phyloP scores from a whole-genome alignment of 2,329 filamentous ascomycete genomes.

The Amesomyces nigricolor region DNA sequence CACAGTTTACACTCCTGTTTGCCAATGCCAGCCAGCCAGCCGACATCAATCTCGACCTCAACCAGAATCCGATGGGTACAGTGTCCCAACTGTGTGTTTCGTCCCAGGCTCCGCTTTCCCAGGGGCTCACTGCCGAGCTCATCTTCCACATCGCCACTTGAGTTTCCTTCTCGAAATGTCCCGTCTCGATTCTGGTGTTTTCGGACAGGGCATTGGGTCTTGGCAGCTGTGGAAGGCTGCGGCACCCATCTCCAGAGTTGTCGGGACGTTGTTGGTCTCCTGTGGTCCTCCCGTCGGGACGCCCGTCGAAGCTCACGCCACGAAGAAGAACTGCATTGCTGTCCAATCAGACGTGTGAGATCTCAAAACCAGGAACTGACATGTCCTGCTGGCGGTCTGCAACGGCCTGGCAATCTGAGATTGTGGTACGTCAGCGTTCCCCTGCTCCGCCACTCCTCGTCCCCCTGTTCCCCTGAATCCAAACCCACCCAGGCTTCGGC shows the following conservation, averaged over 20 bases:
- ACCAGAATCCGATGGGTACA: too few species aligned
- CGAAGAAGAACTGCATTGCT: conserved; percentile 10
- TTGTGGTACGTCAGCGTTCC: conserved; percentile 22
- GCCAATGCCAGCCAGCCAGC: too few species aligned
- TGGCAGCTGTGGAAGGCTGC: conserved; percentile 16
- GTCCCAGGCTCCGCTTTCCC: too few species aligned
- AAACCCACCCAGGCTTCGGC: conserved; percentile 12
- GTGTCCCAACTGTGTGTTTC: too few species aligned
- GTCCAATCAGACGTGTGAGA: conserved; percentile 1
- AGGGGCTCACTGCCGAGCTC: neutral
- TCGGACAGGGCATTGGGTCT: conserved; percentile 4
- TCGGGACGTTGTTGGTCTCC: neutral
- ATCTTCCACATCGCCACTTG: conserved; percentile 1
- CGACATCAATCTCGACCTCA: too few species aligned
- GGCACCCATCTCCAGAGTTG: neutral
- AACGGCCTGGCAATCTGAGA: conserved; percentile 18
- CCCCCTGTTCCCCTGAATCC: conserved; percentile 18
- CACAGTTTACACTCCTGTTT: too few species aligned
- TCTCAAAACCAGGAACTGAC: neutral
- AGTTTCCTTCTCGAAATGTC: too few species aligned
- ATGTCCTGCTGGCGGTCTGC: conserved; percentile 10
- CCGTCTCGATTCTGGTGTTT: neutral
- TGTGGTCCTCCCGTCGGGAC: conserved; percentile 8
- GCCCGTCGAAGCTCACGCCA: conserved; percentile 10
- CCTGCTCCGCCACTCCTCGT: conserved; percentile 22